Evolutionary conservation across 805 yeast species (phyloP).

Genomic region (Candida sakaeoensis): DNA sequence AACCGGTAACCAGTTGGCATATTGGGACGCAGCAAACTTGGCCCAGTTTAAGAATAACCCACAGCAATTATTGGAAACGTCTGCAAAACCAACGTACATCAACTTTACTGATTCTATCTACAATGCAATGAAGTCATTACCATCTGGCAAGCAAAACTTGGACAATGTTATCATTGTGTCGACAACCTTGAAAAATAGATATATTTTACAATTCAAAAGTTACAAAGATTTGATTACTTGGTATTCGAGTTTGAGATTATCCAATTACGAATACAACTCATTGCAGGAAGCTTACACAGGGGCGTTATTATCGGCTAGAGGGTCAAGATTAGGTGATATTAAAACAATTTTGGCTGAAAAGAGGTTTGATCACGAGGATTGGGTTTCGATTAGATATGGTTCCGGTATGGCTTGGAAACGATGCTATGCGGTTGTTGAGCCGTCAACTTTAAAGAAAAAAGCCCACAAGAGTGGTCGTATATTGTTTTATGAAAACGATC

Average conservation of each 20-base stretch:
- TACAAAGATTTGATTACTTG: constrained; percentile 64
- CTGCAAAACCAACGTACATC: constrained; percentile 77
- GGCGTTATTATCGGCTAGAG: constrained; percentile 87
- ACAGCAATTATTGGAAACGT: constrained; percentile 51
- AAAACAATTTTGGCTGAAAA: constrained; percentile 80
- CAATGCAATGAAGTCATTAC: constrained; percentile 64
- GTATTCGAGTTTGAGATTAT: constrained; percentile 78
- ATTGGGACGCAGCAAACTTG: constrained; percentile 79
- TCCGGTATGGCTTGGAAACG: constrained; percentile 98
- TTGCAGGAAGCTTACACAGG: constrained; percentile 97
- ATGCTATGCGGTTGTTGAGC: constrained; percentile 86
- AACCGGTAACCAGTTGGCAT: constrained; percentile 85
- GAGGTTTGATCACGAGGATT: constrained; percentile 83
- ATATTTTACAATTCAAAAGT: constrained; percentile 71
- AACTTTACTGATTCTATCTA: constrained; percentile 89
- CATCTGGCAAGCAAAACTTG: constrained; percentile 59
- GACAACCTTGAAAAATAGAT: constrained; percentile 88
- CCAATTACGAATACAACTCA: constrained; percentile 75
- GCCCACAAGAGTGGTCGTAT: constrained; percentile 59
- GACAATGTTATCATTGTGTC: constrained; percentile 82
- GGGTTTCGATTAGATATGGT: constrained; percentile 94
- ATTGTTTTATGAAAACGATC: constrained; percentile 79
- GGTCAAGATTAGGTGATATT: constrained; percentile 82
- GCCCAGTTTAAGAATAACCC: constrained; percentile 52
- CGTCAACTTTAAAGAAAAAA: constrained; percentile 51